phyloP scores from a whole-genome alignment of 176 grass and related monocot genomes.

The Microstegium vimineum region DNA sequence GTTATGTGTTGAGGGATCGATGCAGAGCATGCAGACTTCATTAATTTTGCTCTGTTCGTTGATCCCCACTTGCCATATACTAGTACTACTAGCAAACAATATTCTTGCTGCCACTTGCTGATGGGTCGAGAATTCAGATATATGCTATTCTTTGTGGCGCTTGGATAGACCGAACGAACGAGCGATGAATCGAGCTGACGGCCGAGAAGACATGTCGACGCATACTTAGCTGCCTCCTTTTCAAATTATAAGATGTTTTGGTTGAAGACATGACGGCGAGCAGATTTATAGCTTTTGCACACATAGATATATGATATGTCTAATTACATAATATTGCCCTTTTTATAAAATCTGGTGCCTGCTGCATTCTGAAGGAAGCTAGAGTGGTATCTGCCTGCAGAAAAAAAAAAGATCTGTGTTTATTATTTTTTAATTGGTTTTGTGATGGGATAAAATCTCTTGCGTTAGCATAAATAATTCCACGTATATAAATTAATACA shows the following conservation, averaged over 20 bases:
- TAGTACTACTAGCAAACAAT: constrained; percentile 24
- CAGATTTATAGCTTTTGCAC: too few relatives aligned
- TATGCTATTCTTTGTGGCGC: constrained; percentile 25
- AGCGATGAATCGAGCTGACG: background rate
- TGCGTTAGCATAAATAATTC: constrained; percentile 27
- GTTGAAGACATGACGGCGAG: too few relatives aligned
- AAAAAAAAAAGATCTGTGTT: too few relatives aligned
- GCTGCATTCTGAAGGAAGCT: too few relatives aligned
- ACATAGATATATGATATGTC: too few relatives aligned
- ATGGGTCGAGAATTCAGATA: constrained; percentile 33
- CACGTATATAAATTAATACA: background rate
- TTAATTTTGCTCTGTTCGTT: background rate
- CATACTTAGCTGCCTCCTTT: constrained; percentile 8
- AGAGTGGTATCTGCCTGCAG: too few relatives aligned
- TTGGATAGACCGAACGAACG: background rate
- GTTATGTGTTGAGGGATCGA: constrained; percentile 20
- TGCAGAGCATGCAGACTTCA: constrained; percentile 6
- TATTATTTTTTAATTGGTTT: background rate
- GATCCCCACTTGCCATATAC: constrained; percentile 29
- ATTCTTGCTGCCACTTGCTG: constrained; percentile 20
- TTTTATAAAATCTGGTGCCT: too few relatives aligned
- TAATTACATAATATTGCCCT: too few relatives aligned
- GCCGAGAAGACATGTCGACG: constrained; percentile 14
- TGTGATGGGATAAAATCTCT: background rate
- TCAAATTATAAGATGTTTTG: too few relatives aligned